phyloP scores from a whole-genome alignment of 306 rosid species.

The Glycyrrhiza uralensis region DNA sequence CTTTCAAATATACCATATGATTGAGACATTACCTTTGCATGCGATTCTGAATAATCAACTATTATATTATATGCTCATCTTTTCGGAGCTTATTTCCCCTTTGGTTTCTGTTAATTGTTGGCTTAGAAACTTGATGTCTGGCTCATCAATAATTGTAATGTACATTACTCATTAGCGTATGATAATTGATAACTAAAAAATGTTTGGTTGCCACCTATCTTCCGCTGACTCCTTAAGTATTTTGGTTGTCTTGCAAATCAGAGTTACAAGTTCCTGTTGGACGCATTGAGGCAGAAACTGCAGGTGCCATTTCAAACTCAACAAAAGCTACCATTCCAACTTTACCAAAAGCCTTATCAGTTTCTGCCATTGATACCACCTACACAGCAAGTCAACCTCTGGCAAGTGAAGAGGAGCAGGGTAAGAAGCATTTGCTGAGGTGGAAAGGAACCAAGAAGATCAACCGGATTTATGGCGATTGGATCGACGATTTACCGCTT shows the following conservation, averaged over 20 bases:
- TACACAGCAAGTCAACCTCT: slow-evolving; percentile 25
- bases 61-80: neutral
- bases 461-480: slow-evolving; percentile 79
- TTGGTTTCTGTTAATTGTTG: neutral
- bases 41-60: neutral
- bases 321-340: slow-evolving; percentile 19
- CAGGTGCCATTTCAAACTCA: slow-evolving; percentile 18
- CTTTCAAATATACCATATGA: neutral
- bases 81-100: too few species aligned
- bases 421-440: slow-evolving; percentile 47
- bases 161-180: neutral
- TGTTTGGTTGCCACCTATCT: slow-evolving; percentile 7
- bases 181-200: neutral
- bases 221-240: neutral
- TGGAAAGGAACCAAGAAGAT: slow-evolving; percentile 80
- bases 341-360: slow-evolving; percentile 29
- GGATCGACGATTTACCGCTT: slow-evolving; percentile 84
- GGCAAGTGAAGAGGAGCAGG: slow-evolving; percentile 44
- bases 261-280: slow-evolving; percentile 57
- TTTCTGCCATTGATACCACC: slow-evolving; percentile 39
- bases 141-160: neutral
- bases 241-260: slow-evolving; percentile 36
- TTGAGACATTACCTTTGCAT: neutral
- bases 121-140: neutral
- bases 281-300: slow-evolving; percentile 51